Evolutionary conservation across 768 basidiomycete species (phyloP).

Genomic region (Boletus reticuloceps): DNA sequence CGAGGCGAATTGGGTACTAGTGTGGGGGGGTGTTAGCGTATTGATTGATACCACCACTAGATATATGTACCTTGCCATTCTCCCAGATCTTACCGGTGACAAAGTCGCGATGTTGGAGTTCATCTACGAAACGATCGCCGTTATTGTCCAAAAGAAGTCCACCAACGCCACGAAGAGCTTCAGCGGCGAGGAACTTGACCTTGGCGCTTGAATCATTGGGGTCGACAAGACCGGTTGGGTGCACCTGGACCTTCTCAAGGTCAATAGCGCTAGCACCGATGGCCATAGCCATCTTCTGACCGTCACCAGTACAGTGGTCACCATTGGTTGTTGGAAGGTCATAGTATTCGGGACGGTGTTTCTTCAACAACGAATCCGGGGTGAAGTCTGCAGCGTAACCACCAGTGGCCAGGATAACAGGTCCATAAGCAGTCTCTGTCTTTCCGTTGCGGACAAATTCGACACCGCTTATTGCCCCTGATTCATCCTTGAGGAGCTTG

Average conservation of each 20-base stretch:
- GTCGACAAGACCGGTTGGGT: conserved; percentile 96
- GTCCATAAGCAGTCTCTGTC: conserved; percentile 76
- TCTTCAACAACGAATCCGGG: conserved; percentile 82
- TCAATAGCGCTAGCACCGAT: conserved; percentile 89
- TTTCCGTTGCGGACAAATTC: conserved; percentile 81
- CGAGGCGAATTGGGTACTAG: conserved; percentile 88
- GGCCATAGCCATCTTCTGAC: conserved; percentile 89
- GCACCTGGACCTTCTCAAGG: conserved; percentile 97
- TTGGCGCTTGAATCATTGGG: conserved; percentile 92
- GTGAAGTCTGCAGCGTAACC: conserved; percentile 99
- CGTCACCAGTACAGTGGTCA: conserved; percentile 95
- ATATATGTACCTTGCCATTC: conserved; percentile 72
- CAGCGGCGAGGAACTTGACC: conserved; percentile 97
- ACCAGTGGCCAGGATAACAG: conserved; percentile 94
- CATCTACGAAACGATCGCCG: conserved; percentile 92
- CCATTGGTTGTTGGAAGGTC: conserved; percentile 96
- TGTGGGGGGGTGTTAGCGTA: neutral
- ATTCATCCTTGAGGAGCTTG: conserved; percentile 78
- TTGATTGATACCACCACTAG: neutral
- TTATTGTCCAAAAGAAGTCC: conserved; percentile 90
- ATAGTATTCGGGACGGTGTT: conserved; percentile 90
- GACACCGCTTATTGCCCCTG: conserved; percentile 77
- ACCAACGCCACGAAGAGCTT: conserved; percentile 94
- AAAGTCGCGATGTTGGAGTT: conserved; percentile 93
- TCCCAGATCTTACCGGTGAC: conserved; percentile 97